Evolutionary conservation across 495 filamentous ascomycete genomes (phyloP).

Genomic region (Astrocystis sublimbata): DNA sequence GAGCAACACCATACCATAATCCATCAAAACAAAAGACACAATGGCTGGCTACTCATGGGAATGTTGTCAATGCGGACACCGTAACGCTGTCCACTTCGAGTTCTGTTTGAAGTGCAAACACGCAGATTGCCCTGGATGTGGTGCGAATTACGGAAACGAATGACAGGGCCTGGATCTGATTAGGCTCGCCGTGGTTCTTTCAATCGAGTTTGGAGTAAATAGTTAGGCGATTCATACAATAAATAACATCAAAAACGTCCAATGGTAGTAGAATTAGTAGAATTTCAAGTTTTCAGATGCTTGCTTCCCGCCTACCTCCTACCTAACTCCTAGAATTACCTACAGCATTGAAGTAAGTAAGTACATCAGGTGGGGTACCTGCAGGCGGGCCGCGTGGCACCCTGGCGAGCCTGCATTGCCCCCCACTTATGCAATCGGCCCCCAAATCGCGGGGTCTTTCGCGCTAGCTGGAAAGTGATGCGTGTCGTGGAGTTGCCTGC

Average conservation of each 20-base stretch:
- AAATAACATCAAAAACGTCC: too few relatives aligned
- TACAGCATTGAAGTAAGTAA: too few relatives aligned
- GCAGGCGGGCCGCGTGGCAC: too few relatives aligned
- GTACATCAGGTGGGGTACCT: too few relatives aligned
- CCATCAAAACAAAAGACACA: not conserved
- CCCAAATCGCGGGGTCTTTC: not conserved
- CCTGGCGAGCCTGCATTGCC: too few relatives aligned
- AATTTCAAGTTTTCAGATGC: too few relatives aligned
- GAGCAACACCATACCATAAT: not conserved
- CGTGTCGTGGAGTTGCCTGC: conserved; percentile 3
- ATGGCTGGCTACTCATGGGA: not conserved
- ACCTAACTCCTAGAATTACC: too few relatives aligned
- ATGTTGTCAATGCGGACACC: not conserved
- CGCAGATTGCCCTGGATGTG: not conserved
- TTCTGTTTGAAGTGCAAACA: not conserved
- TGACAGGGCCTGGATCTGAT: not conserved
- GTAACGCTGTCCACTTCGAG: not conserved
- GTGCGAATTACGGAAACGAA: not conserved
- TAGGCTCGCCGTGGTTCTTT: too few relatives aligned
- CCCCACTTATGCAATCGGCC: not conserved
- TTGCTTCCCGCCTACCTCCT: too few relatives aligned
- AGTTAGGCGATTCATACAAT: too few relatives aligned
- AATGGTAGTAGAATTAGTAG: too few relatives aligned
- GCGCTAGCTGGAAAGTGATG: not conserved
- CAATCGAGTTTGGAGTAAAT: too few relatives aligned